phyloP scores from a whole-genome alignment of 2,329 filamentous ascomycete genomes.

The Dactylonectria estremocensis region DNA sequence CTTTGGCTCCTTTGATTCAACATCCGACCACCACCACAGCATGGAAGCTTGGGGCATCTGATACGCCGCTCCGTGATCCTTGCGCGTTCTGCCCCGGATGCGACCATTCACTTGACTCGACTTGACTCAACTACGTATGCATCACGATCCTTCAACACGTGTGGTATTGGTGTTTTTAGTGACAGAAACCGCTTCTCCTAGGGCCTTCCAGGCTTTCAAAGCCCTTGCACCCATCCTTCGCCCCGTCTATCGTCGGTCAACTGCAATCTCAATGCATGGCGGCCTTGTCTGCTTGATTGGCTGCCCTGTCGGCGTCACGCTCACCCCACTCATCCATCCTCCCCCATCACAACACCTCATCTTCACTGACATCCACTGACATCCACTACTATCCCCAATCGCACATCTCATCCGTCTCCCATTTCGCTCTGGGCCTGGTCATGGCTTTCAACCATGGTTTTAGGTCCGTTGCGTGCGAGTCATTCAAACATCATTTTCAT shows the following conservation, averaged over 20 bases:
- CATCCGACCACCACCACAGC: neutral
- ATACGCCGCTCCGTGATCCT: neutral
- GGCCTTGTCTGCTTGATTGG: slow-evolving; percentile 15
- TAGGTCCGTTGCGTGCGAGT: slow-evolving; percentile 15
- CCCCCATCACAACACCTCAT: neutral
- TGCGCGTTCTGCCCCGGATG: neutral
- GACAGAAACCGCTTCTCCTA: neutral
- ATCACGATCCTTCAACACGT: neutral
- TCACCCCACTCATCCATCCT: slow-evolving; percentile 3
- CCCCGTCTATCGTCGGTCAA: neutral
- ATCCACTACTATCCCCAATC: neutral
- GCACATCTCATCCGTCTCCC: neutral
- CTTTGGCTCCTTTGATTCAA: no score
- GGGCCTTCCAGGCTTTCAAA: neutral
- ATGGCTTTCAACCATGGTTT: slow-evolving; percentile 14
- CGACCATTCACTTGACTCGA: slow-evolving; percentile 11
- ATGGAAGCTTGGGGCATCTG: neutral
- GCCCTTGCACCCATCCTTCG: neutral
- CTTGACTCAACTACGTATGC: neutral
- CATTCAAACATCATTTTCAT: slow-evolving; percentile 13
- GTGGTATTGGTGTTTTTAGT: neutral
- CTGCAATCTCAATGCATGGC: slow-evolving; percentile 25
- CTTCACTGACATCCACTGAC: neutral
- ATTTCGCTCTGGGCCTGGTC: slow-evolving; percentile 10
- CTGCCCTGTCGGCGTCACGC: neutral